phyloP scores from a whole-genome alignment of 495 filamentous ascomycete genomes.

The Staphylotrichum tortipilum region DNA sequence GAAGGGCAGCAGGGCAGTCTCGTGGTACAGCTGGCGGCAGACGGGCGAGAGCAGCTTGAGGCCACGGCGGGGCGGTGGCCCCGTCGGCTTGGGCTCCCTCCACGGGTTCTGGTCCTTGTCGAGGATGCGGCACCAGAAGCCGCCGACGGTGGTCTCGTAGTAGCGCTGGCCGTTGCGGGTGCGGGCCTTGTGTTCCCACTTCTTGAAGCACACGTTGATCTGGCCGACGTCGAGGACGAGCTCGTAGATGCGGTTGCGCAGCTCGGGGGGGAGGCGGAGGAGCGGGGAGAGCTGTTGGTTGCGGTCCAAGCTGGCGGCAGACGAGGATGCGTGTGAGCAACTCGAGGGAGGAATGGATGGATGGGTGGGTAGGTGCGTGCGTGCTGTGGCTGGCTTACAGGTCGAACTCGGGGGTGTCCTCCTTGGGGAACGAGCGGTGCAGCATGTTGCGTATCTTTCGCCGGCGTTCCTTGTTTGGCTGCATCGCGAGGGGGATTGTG shows the following conservation, averaged over 20 bases:
- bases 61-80: constrained; percentile 4
- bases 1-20: constrained; percentile 24
- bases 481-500: constrained; percentile 3
- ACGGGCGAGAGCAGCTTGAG: constrained; percentile 24
- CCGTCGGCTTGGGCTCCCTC: neutral
- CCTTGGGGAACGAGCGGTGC: constrained; percentile 8
- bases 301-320: constrained; percentile 9
- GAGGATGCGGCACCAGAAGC: constrained; percentile 19
- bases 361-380: neutral
- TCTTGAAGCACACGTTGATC: constrained; percentile 22
- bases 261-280: constrained; percentile 30
- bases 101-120: constrained; percentile 16
- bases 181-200: constrained; percentile 9
- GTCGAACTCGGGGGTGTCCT: constrained; percentile 13
- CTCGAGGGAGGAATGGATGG: no score
- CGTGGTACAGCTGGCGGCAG: constrained; percentile 26
- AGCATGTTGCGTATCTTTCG: constrained; percentile 17
- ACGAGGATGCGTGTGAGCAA: neutral
- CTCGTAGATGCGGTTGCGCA: constrained; percentile 34
- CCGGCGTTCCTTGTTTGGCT: constrained; percentile 19
- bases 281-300: constrained; percentile 25
- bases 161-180: constrained; percentile 3
- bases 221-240: constrained; percentile 26
- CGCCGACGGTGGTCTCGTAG: constrained; percentile 12
- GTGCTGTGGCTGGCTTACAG: no score